Evolutionary conservation across 2,329 filamentous ascomycete species (phyloP).

Genomic region (Metarhizium album): DNA sequence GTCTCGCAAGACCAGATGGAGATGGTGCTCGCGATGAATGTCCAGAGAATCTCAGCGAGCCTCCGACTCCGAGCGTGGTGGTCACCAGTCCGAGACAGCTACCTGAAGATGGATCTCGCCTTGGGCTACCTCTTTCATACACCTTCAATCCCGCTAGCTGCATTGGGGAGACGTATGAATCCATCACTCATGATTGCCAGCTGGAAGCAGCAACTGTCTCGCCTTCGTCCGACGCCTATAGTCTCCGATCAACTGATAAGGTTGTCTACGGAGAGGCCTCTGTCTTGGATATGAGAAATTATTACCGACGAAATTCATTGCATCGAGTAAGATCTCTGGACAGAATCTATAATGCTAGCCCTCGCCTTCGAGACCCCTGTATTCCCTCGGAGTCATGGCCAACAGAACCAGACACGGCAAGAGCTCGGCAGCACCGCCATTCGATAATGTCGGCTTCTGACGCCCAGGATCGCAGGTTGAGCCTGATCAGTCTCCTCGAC

Average conservation of each 20-base stretch:
- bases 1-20: slow-evolving; percentile 18
- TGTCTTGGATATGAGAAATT: slow-evolving; percentile 24
- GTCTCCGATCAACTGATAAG: slow-evolving; percentile 23
- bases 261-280: slow-evolving; percentile 30
- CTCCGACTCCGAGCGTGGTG: slow-evolving; percentile 16
- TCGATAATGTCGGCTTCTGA: slow-evolving; percentile 17
- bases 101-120: background rate
- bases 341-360: slow-evolving; percentile 18
- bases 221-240: slow-evolving; percentile 23
- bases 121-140: slow-evolving; percentile 12
- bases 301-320: slow-evolving; percentile 15
- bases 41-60: slow-evolving; percentile 8
- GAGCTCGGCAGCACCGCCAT: slow-evolving; percentile 11
- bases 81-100: slow-evolving; percentile 19
- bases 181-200: slow-evolving; percentile 10
- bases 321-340: slow-evolving; percentile 28
- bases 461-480: slow-evolving; percentile 12
- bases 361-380: slow-evolving; percentile 22
- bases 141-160: slow-evolving; percentile 21
- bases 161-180: slow-evolving; percentile 21
- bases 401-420: slow-evolving; percentile 10
- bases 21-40: slow-evolving; percentile 11
- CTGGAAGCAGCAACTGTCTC: slow-evolving; percentile 16
- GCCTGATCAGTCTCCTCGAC: slow-evolving; percentile 16
- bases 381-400: slow-evolving; percentile 14